Percentiles rank a stretch among this genome's conserved stretches.
phyloP scores from a whole-genome alignment of 805 yeast genomes.

The Maudiozyma serrabonitensis region DNA sequence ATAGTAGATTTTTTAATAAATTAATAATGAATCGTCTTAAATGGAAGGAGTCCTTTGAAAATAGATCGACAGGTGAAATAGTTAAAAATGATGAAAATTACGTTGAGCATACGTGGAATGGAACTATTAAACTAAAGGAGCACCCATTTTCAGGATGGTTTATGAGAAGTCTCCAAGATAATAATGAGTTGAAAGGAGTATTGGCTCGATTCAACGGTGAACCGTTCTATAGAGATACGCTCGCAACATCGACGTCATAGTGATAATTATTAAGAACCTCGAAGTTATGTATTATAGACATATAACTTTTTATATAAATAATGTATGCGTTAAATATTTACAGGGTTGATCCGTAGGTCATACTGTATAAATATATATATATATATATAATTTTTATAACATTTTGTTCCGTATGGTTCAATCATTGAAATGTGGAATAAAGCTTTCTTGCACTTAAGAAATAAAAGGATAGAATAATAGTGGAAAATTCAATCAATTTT shows the following conservation, averaged over 20 bases:
- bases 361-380: slow-evolving; percentile 1
- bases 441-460: no score
- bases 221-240: slow-evolving; percentile 19
- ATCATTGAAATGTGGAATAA: no score
- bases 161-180: slow-evolving; percentile 41
- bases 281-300: not conserved
- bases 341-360: no score
- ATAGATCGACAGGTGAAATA: slow-evolving; percentile 10
- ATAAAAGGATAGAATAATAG: not conserved
- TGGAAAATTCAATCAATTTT: not conserved
- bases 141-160: slow-evolving; percentile 63
- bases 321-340: no score
- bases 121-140: slow-evolving; percentile 35
- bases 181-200: slow-evolving; percentile 40
- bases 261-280: not conserved
- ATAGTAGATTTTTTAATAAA: slow-evolving; percentile 52
- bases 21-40: slow-evolving; percentile 51
- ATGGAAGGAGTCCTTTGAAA: slow-evolving; percentile 50
- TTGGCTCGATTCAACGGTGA: slow-evolving; percentile 45
- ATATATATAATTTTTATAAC: not conserved
- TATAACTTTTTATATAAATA: not conserved
- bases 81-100: slow-evolving; percentile 36
- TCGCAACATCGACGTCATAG: not conserved
- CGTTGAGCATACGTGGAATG: slow-evolving; percentile 60
- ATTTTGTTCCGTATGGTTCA: no score